Evolutionary conservation across 805 yeast species (phyloP), one percentile per base, ranked within the genome.

Genomic region (Candida peoriensis): DNA sequence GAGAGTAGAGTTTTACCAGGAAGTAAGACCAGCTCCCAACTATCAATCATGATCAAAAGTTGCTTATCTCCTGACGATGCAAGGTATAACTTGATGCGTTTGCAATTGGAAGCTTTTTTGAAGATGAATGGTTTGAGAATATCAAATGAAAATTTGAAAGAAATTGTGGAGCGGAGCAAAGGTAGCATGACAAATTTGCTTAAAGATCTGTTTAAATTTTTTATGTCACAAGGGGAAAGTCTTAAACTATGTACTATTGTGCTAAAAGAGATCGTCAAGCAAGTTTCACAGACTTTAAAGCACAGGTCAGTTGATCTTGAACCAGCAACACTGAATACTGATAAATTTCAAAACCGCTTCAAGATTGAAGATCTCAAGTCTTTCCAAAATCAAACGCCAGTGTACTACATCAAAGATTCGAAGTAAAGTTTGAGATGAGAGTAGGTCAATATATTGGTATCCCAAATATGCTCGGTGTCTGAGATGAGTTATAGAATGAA

Each of bases 61-160:
- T 53, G 56, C 11, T 49, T 64, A 43, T 38, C 63, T 0, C 44
- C 54, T n/a, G 59, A 57, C 15, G 71, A 70, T 11, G 50, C 62
- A 4, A 54, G 55, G 13, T 55, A 55, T 15, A 57, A 58, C 24
- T 48, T 58, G 36, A 51, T 66, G 29, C 55, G 54, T 15, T 46
- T 68, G 18, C 74, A 70, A 33, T 27, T 74, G 8, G 70, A 65
- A 34, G 54, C 61, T 5, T 70, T 72, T 35, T 49, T 75, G 28
- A 65, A 63, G 20, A 58, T 68, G 42, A 67, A 71, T 34, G 77
- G 77, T 0, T 48, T 75, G 16, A 61, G 69, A 3, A 70, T 75
- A 7, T 57, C 68, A 6, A 51, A 57, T 8, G 64, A 63, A 1
- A 62, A 58, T 19, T 41, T 75, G 17, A 46, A 49, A 6, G 58